Evolutionary conservation across 345 rosid species (phyloP).

Genomic region (Corchorus olitorius): DNA sequence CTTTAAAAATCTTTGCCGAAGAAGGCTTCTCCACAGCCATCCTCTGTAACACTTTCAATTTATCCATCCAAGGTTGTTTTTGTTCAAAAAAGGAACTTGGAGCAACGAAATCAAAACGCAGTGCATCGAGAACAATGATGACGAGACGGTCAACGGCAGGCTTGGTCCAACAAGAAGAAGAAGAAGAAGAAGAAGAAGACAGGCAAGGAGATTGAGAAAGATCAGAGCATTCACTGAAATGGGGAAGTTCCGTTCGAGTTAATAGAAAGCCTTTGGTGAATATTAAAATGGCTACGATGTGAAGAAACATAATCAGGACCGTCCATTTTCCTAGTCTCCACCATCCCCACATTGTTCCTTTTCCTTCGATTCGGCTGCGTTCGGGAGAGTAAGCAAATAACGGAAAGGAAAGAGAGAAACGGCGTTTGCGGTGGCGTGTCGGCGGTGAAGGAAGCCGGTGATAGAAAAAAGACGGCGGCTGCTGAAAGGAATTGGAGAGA

Average conservation of each 20-base stretch:
- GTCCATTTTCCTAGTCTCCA: constrained; percentile 31
- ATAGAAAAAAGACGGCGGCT: background rate
- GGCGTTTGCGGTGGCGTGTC: background rate
- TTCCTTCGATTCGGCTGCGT: background rate
- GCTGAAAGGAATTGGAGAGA: too few species aligned
- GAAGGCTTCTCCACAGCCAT: constrained; percentile 56
- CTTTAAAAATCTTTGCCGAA: constrained; percentile 82
- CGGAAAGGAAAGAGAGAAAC: background rate
- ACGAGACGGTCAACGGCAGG: constrained; percentile 70
- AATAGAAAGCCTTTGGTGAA: constrained; percentile 87
- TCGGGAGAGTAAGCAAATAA: background rate
- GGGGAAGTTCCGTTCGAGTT: constrained; percentile 92
- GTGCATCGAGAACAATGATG: constrained; percentile 83
- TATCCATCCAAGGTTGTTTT: constrained; percentile 93
- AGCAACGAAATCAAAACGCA: constrained; percentile 87
- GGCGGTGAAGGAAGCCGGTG: background rate
- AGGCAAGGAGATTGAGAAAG: constrained; percentile 65
- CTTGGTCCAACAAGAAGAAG: constrained; percentile 59
- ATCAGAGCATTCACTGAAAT: constrained; percentile 68
- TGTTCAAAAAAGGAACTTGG: constrained; percentile 68
- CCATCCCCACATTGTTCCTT: constrained; percentile 28
- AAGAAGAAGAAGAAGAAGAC: constrained; percentile 25
- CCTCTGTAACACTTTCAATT: constrained; percentile 61
- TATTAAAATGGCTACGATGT: constrained; percentile 55
- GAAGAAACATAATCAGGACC: constrained; percentile 47